Base-by-base conservation (phyloP, 495 filamentous ascomycete species). In the Xylaria bambusicola region DNA sequence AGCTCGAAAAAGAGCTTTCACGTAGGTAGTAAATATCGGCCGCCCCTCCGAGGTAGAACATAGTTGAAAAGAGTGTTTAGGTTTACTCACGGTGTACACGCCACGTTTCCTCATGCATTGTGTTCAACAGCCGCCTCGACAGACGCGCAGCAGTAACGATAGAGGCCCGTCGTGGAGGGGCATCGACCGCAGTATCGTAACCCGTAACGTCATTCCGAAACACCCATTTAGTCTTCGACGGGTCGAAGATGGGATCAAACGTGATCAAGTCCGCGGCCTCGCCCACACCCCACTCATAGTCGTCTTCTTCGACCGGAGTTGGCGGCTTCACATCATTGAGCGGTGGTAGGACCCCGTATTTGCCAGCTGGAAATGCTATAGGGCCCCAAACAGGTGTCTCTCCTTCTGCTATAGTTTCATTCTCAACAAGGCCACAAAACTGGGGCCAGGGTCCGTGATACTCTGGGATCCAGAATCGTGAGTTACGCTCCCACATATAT, bases 41-140 rank as follows among this genome's bases (percentile, higher is more conserved):
- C n/a, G n/a, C n/a, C 29, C 29, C 29, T 10, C 29, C 29, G 29
- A 33, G 29, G 10, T 33, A 33, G 10, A 33, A 33, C 29, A 5
- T 5, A 33, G 29, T 33, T n/a, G n/a, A n/a, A n/a, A n/a, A n/a
- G n/a, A n/a, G n/a, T n/a, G n/a, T n/a, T n/a, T n/a, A n/a, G n/a
- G 10, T 33, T 5, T 33, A 33, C 29, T 33, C 29, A 33, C 29
- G 90, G 13, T 84, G 85, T 44, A 83, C 76, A 46, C 86, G 76
- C 10, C 75, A 79, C n/a, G 87, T 92, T 63, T 94, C 91, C 42
- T 80, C 75, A 70, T 96, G 91, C 91, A 95, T 95, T 12, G 86
- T 87, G 36, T 73, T 75, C 17, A 96, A 80, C 3, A 96, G 79
- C 20, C 88, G 83, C 47, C 83, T 82, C 1, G 88, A 91, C 17